Evolutionary conservation across 306 rosid genomes (phyloP), one percentile per base, ranked within the genome.

Genomic region (Rosa lucieae): DNA sequence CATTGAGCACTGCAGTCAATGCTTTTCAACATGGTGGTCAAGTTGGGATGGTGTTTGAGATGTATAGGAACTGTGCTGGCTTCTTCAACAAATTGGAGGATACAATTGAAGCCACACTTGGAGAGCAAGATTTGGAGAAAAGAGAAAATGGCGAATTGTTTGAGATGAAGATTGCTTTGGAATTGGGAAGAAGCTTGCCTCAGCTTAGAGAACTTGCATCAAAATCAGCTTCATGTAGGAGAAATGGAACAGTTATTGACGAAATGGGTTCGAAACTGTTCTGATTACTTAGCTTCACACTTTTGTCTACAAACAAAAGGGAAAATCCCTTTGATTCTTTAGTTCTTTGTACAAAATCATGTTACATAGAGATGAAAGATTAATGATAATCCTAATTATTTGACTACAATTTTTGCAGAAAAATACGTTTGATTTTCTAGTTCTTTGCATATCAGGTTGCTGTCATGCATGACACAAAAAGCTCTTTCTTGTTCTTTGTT

Each of bases 241-340:
- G 53, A 43, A 82, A 85, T 48, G 92, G 92, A 62, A 70, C 78
- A 23, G 56, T 83, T 10, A 39, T 87, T 0, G 93, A 89, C 9
- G 97, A 92, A 85, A 89, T 92, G 12, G 96, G 89, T 0, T 88
- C 94, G 87, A 93, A 90, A 58, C 77, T 93, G 5, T 90, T 90
- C 49, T 85, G 77, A 85, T 66, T 51, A 9, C 15, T 39, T 43
- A 58, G n/a, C 43, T 18, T 39, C 11, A 39, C 49, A 20, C 5
- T 32, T 32, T 32, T 37, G 62, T 67, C 66, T 71, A 79, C 70
- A 79, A 59, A 59, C 67, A 10, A 3, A n/a, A 40, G 53, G 61
- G 35, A 46, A 46, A 46, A 46, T 29, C 46, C 71, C 79, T 47
- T 11, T 29, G 37, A 76, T 62, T 76, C 7, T 62, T 63, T 76